Evolutionary conservation across 441 rosid species (phyloP), one percentile per base, ranked within the genome.

Genomic region (Iberis amara): DNA sequence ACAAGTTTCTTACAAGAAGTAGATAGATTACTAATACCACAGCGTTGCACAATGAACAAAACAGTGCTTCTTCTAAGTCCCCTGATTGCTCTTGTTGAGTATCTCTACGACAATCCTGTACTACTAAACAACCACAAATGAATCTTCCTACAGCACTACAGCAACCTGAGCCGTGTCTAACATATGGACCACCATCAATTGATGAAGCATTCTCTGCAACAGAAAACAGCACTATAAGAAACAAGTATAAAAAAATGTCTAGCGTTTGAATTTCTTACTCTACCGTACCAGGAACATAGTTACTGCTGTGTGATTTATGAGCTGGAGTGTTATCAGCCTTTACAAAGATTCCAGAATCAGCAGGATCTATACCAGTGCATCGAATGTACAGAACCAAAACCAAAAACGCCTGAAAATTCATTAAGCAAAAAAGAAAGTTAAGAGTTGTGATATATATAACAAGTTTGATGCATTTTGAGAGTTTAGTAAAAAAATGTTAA

Each of bases 41-140:
- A 11, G 91, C 91, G 73, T 88, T 83, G 79, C 98, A 88, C 68
- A 91, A 68, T 41, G 94, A 81, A 75, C 98, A 91, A 76, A 88
- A 85, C 41, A 88, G 42, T 58, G 86, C 85, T 39, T 79, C 86
- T 39, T 85, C 96, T 35, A 71, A 48, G 32, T 62, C 94, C 41
- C 74, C 78, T 14, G 72, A 55, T 52, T 71, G 65, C 65, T 75
- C 77, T 55, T 55, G 79, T 4, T 71, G 45, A 32, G 73, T 80
- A 66, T 83, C 91, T 38, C 64, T 75, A 61, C 94, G 75, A 66
- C 96, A 91, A 73, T 91, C 98, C 56, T 70, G 73, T 59, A 46
- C 66, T 14, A 76, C 76, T 51, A 91, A 49, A 75, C 71, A 82
- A 24, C 87, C 77, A 70, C 95, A 91, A 39, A 79, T 62, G 66